Base-by-base conservation (phyloP, 352 stramenopile genomes). In the Nothophytophthora sp. region DNA sequence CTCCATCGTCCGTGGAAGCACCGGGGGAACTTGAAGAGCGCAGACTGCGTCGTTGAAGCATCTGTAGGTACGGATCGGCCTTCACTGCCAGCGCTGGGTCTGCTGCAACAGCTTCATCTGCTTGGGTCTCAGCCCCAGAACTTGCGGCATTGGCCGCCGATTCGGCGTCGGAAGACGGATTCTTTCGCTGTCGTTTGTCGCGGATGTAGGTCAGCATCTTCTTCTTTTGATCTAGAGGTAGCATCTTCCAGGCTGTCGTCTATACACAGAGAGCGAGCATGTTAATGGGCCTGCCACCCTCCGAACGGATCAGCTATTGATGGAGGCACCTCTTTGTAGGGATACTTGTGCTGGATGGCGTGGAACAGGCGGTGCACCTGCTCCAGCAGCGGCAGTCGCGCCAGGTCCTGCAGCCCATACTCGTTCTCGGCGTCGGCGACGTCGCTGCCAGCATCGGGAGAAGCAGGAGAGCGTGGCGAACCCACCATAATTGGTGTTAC, bases 341-440 rank as follows among this genome's bases (percentile, higher is more conserved):
- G 82, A 44, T 95, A 95, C 38, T 81, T 67, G 39, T 72, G 60
- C 60, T 92, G 71, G 41, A 95, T 95, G 25, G 85, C 85, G 56
- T 95, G 81, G 49, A 92, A 89, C 7, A 95, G 62, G 0, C 85
- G 76, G 55, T 95, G 85, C 36, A 95, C 81, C 48, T 92, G 85
- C 59, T 95, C 85, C 48, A 93, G 57, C 39, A 95, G 71, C 32
- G 85, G 85, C 24, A 95, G 68, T 23, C 57, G 55, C 29, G 66
- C 72, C 33, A 95, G 67, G 36, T 79, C 79, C 22, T 73, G 54
- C 16, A 95, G 76, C 4, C 82, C 85, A 28, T 79, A 95, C 68
- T 92, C 74, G 56, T 78, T 81, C 35, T 73, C 58, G 18, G 42
- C 56, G 18, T 36, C 62, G 8, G 22, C 32, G 11, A 18, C 34